A percentile compares a stretch with the other conserved stretches of the same genome.
phyloP scores from a whole-genome alignment of 176 grass and related monocot genomes.

The Bromus sterilis region DNA sequence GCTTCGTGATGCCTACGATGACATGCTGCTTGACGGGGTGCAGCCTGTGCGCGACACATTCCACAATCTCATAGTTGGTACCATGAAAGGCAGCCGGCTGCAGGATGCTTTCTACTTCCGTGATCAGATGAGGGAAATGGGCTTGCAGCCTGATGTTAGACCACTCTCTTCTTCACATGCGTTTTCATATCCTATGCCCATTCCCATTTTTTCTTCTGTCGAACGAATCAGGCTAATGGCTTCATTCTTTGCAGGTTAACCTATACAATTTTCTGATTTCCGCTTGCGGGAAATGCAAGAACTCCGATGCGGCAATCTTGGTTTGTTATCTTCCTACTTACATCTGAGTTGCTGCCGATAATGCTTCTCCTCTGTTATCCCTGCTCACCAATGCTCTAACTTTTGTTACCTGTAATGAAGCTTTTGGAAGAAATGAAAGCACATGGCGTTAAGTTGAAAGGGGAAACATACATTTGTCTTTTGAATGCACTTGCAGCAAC shows the following conservation, averaged over 20 bases:
- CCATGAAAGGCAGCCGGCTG: constrained; percentile 85
- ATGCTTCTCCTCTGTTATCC: neutral
- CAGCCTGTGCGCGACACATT: constrained; percentile 83
- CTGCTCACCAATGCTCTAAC: neutral
- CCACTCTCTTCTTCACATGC: constrained; percentile 7
- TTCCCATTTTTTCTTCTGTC: neutral
- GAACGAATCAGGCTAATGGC: constrained; percentile 10
- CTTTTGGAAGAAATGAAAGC: constrained; percentile 98
- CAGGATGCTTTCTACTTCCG: constrained; percentile 95
- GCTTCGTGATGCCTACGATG: constrained; percentile 86
- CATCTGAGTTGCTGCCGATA: neutral
- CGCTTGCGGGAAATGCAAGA: constrained; percentile 85
- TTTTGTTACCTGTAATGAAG: constrained; percentile 41
- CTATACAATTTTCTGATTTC: constrained; percentile 98
- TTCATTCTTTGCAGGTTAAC: constrained; percentile 75
- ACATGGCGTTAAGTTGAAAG: constrained; percentile 80
- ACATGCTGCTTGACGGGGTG: constrained; percentile 95
- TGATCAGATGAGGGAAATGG: constrained; percentile 94
- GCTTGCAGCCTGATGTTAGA: constrained; percentile 79
- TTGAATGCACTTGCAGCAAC: constrained; percentile 82
- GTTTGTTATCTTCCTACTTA: constrained; percentile 31
- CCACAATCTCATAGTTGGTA: constrained; percentile 80
- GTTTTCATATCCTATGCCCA: neutral
- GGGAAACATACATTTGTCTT: constrained; percentile 92
- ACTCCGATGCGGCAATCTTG: constrained; percentile 78